Evolutionary conservation across 1,284 basidiomycete species (phyloP).

Genomic region (Sparassis latifolia): DNA sequence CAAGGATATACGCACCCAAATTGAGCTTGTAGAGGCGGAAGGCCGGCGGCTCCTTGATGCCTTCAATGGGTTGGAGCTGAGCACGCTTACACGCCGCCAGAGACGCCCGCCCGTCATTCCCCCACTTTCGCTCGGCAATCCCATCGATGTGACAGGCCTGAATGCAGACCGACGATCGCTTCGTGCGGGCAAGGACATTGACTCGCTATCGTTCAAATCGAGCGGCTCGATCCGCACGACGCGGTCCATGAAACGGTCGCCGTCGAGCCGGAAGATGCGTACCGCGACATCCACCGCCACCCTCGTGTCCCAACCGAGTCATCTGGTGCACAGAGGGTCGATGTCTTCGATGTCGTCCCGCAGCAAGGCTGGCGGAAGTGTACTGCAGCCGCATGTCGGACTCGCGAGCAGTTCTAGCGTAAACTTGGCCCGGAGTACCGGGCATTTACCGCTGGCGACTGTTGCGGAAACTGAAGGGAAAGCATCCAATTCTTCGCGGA

Average conservation of each 20-base stretch:
- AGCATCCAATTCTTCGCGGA: neutral
- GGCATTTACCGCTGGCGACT: slow-evolving; percentile 42
- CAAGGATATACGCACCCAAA: slow-evolving; percentile 57
- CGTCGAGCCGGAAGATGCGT: slow-evolving; percentile 31
- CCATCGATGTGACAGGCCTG: slow-evolving; percentile 8
- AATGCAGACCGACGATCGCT: slow-evolving; percentile 14
- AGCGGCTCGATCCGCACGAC: slow-evolving; percentile 41
- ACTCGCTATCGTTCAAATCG: slow-evolving; percentile 45
- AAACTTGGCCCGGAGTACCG: slow-evolving; percentile 37
- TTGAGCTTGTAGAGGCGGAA: slow-evolving; percentile 61
- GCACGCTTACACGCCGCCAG: slow-evolving; percentile 49
- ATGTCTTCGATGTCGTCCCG: slow-evolving; percentile 41
- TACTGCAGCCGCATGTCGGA: slow-evolving; percentile 14
- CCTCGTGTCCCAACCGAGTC: slow-evolving; percentile 20
- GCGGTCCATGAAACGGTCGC: slow-evolving; percentile 29
- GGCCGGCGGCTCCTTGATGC: slow-evolving; percentile 62
- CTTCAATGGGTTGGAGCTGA: slow-evolving; percentile 69
- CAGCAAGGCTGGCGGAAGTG: slow-evolving; percentile 16
- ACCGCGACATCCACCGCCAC: slow-evolving; percentile 18
- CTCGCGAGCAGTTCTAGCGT: slow-evolving; percentile 40
- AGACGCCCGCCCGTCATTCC: slow-evolving; percentile 27
- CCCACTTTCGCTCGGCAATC: slow-evolving; percentile 12
- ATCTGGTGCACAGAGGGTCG: slow-evolving; percentile 41
- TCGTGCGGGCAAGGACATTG: slow-evolving; percentile 28
- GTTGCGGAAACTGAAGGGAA: slow-evolving; percentile 40